A percentile compares a stretch with the other conserved stretches of the same genome.
These are phyloP conservation scores for Brassica napus DNA, from an alignment of 345 rosid species.

Conservation along the genomic window DNA sequence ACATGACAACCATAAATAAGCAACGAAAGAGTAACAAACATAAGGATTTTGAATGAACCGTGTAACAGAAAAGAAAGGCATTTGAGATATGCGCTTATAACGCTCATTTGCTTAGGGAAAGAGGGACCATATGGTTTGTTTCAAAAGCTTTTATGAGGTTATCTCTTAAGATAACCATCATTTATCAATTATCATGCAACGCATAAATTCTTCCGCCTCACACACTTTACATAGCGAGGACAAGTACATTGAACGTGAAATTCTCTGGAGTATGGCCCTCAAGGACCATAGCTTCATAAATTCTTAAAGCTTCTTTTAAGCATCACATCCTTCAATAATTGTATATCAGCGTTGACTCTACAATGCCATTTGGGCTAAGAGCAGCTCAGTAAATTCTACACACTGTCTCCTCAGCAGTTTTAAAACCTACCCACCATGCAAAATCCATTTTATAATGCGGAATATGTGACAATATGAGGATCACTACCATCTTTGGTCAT, in stretches of 20 bases:
- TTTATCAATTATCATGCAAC: constrained; percentile 46
- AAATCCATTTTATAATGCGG: constrained; percentile 72
- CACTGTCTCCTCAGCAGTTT: constrained; percentile 53
- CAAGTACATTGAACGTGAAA: constrained; percentile 58
- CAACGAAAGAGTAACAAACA: constrained; percentile 3
- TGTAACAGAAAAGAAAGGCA: not conserved
- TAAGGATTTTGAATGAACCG: not conserved
- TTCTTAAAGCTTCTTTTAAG: constrained; percentile 55
- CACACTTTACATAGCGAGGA: constrained; percentile 69
- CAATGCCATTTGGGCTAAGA: constrained; percentile 53
- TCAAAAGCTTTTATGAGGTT: not conserved
- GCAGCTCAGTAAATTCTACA: constrained; percentile 68
- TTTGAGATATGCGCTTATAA: not conserved
- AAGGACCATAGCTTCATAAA: constrained; percentile 57
- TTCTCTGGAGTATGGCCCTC: constrained; percentile 49
- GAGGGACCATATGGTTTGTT: not conserved
- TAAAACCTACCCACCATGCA: constrained; percentile 50
- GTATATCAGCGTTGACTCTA: constrained; percentile 62
- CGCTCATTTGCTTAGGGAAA: not conserved
- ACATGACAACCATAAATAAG: not conserved
- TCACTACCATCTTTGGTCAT: constrained; percentile 56
- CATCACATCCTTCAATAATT: constrained; percentile 56
- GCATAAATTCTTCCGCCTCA: constrained; percentile 63
- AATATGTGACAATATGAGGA: constrained; percentile 73
- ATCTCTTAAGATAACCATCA: constrained; percentile 33